Evolutionary conservation across 164 flowering plant species (phyloP).

Genomic region (Aristolochia contorta): DNA sequence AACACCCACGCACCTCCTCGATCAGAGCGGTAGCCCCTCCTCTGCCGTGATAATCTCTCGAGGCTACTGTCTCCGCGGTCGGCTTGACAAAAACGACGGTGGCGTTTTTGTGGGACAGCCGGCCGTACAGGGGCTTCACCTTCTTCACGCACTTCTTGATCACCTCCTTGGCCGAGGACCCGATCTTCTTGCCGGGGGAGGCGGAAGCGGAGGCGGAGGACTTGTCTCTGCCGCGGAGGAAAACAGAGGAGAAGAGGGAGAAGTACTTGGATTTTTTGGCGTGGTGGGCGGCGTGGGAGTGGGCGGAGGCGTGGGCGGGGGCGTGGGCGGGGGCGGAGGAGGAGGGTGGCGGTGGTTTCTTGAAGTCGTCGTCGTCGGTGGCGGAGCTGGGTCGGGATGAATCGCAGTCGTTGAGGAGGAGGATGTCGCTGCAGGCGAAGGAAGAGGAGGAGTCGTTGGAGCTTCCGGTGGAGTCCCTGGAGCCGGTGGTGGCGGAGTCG

Average conservation of each 20-base stretch:
- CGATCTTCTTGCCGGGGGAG: slow-evolving; percentile 31
- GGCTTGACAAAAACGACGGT: neutral
- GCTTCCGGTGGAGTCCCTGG: slow-evolving; percentile 67
- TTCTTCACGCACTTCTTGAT: slow-evolving; percentile 71
- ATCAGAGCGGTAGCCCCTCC: too few relatives aligned
- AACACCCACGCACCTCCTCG: too few relatives aligned
- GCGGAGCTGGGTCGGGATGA: slow-evolving; percentile 78
- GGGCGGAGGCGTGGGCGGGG: too few relatives aligned
- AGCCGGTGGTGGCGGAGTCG: slow-evolving; percentile 32
- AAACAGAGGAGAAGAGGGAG: slow-evolving; percentile 71
- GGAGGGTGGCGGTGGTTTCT: neutral
- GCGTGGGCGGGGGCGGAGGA: too few relatives aligned
- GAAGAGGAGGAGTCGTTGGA: slow-evolving; percentile 40
- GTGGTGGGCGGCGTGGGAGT: too few relatives aligned
- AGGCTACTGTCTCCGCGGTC: too few relatives aligned
- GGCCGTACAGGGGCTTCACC: slow-evolving; percentile 81
- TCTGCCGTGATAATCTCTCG: too few relatives aligned
- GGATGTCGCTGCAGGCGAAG: slow-evolving; percentile 27
- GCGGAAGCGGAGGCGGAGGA: slow-evolving; percentile 2
- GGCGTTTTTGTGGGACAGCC: slow-evolving; percentile 40
- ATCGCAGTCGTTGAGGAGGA: slow-evolving; percentile 34
- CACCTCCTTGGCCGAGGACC: slow-evolving; percentile 57
- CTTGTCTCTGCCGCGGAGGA: slow-evolving; percentile 45
- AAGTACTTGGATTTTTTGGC: slow-evolving; percentile 42
- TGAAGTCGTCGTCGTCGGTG: slow-evolving; percentile 26